These are phyloP conservation scores for Theobroma cacao DNA, from an alignment of 345 rosid species.

Conservation along the genomic window DNA sequence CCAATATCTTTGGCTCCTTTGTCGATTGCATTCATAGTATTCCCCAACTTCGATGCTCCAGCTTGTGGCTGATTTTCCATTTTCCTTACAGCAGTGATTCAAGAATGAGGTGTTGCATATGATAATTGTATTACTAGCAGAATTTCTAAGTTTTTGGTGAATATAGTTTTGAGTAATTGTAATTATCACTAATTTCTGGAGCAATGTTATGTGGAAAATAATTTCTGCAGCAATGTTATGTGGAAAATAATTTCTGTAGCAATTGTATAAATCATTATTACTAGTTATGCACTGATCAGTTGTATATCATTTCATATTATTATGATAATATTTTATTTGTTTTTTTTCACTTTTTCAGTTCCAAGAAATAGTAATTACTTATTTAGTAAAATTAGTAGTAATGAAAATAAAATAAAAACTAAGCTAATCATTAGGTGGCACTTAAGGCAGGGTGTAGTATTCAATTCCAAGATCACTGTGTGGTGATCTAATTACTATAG, in stretches of 20 bases:
- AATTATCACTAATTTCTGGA: constrained; percentile 2
- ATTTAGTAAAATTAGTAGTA: too few species aligned
- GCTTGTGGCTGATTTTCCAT: constrained; percentile 44
- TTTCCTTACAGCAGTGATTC: neutral
- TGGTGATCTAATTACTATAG: too few species aligned
- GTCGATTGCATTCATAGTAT: constrained; percentile 75
- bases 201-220: neutral
- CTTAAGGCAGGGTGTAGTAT: too few species aligned
- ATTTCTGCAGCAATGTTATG: neutral
- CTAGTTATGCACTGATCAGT: neutral
- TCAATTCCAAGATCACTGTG: too few species aligned
- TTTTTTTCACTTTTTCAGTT: too few species aligned
- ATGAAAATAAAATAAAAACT: too few species aligned
- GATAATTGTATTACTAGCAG: constrained; percentile 1
- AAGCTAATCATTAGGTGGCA: too few species aligned
- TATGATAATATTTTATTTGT: neutral
- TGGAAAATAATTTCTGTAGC: neutral
- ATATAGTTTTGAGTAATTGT: constrained; percentile 19
- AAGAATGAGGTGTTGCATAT: constrained; percentile 1
- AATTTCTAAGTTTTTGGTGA: neutral
- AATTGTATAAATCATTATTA: neutral
- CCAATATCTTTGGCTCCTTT: constrained; percentile 48
- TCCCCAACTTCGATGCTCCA: constrained; percentile 74
- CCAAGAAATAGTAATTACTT: too few species aligned
- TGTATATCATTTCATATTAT: neutral